Evolutionary conservation across 345 rosid species (phyloP).

Genomic region (Salix brachista): DNA sequence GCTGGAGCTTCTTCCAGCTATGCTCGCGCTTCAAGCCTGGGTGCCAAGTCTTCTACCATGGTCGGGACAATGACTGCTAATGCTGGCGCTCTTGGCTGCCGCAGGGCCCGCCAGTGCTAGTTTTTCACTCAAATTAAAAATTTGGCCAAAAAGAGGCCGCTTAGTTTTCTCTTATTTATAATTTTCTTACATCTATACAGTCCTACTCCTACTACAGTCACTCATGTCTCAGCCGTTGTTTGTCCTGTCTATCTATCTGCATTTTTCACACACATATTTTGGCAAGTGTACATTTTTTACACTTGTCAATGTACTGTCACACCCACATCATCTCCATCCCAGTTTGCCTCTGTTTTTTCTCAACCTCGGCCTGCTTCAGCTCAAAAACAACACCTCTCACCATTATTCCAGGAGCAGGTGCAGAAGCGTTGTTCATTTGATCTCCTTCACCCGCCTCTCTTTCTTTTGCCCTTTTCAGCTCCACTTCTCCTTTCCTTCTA

Average conservation of each 20-base stretch:
- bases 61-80: conserved; percentile 67
- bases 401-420: conserved; percentile 37
- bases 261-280: conserved; percentile 24
- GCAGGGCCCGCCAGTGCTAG: conserved; percentile 53
- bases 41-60: conserved; percentile 82
- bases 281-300: conserved; percentile 58
- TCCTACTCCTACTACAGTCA: conserved; percentile 5
- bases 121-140: not conserved
- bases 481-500: conserved; percentile 13
- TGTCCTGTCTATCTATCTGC: conserved; percentile 15
- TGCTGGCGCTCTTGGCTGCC: conserved; percentile 75
- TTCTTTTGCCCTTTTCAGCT: conserved; percentile 13
- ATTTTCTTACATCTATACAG: conserved; percentile 5
- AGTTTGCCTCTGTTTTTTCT: conserved; percentile 18
- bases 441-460: not conserved
- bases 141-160: conserved; percentile 31
- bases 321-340: conserved; percentile 4
- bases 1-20: conserved; percentile 77
- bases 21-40: conserved; percentile 86
- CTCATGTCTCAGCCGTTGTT: conserved; percentile 20
- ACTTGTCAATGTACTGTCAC: conserved; percentile 31
- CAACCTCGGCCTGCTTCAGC: conserved; percentile 79
- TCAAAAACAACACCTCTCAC: conserved; percentile 22
- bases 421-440: conserved; percentile 68
- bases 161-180: not conserved